Conservation (phyloP, 306 rosid genomes). For the Oemleria cerasiformis region DNA sequence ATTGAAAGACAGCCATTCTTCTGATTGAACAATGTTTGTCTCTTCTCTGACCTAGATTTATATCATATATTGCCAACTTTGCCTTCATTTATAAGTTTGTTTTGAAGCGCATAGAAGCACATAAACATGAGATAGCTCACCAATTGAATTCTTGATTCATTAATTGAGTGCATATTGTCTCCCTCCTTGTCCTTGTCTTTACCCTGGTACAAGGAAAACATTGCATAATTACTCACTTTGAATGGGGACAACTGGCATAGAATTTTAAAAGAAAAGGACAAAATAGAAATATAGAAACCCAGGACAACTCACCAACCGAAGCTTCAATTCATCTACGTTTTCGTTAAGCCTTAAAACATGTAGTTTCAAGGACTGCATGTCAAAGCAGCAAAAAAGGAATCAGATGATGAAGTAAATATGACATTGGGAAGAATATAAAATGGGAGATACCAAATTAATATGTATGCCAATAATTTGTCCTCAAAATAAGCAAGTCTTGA, state of each 20-base stretch:
- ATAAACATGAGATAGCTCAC: slow-evolving; percentile 44
- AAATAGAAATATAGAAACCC: neutral
- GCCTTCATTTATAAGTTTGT: slow-evolving; percentile 5
- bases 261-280: slow-evolving; percentile 19
- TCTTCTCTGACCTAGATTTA: slow-evolving; percentile 37
- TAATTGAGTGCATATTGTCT: slow-evolving; percentile 31
- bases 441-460: slow-evolving; percentile 7
- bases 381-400: slow-evolving; percentile 22
- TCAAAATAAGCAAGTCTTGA: slow-evolving; percentile 1
- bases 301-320: slow-evolving; percentile 58
- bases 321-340: slow-evolving; percentile 64
- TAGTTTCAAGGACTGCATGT: slow-evolving; percentile 85
- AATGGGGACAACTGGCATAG: slow-evolving; percentile 11
- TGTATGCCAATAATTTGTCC: neutral
- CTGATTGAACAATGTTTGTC: slow-evolving; percentile 19
- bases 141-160: slow-evolving; percentile 33
- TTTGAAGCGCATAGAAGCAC: slow-evolving; percentile 15
- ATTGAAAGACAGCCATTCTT: slow-evolving; percentile 31
- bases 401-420: slow-evolving; percentile 22
- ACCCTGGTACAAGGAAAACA: slow-evolving; percentile 39
- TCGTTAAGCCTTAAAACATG: slow-evolving; percentile 76
- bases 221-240: slow-evolving; percentile 17
- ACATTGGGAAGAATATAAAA: neutral
- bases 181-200: slow-evolving; percentile 50
- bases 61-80: slow-evolving; percentile 21